phyloP scores from a whole-genome alignment of 306 rosid species.

The Amphicarpaea edgeworthii region DNA sequence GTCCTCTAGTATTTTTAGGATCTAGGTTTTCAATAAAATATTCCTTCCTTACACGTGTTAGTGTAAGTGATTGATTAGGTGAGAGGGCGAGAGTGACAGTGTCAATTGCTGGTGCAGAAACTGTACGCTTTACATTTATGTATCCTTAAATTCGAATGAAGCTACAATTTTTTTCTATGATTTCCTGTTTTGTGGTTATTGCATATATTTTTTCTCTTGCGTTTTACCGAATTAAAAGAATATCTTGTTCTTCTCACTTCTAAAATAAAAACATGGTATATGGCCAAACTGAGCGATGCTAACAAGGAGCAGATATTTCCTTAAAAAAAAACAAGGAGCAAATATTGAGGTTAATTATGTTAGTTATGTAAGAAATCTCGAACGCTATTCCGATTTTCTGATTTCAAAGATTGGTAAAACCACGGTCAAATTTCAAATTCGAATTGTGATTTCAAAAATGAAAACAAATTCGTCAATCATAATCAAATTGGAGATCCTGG shows the following conservation, averaged over 20 bases:
- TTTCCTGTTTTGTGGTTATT: slow-evolving; percentile 6
- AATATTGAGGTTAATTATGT: neutral
- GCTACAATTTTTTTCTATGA: neutral
- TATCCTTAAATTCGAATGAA: slow-evolving; percentile 1
- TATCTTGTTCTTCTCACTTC: neutral
- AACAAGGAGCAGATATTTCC: neutral
- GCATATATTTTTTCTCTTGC: neutral
- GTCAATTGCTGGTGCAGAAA: slow-evolving; percentile 31
- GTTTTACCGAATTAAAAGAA: slow-evolving; percentile 14
- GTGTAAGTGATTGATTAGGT: neutral
- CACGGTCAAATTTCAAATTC: no score
- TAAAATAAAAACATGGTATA: neutral
- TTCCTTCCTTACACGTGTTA: slow-evolving; percentile 18
- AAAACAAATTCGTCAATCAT: no score
- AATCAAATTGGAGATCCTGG: no score
- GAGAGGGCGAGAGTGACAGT: neutral
- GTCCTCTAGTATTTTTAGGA: slow-evolving; percentile 16
- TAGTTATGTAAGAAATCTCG: no score
- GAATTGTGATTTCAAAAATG: no score
- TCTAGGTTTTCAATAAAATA: slow-evolving; percentile 38
- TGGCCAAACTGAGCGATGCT: neutral
- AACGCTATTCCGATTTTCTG: no score
- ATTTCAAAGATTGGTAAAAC: no score
- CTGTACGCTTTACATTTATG: slow-evolving; percentile 20
- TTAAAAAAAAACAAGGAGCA: neutral